Evolutionary conservation across 1,284 basidiomycete species (phyloP).

Genomic region (Bothia castanella): DNA sequence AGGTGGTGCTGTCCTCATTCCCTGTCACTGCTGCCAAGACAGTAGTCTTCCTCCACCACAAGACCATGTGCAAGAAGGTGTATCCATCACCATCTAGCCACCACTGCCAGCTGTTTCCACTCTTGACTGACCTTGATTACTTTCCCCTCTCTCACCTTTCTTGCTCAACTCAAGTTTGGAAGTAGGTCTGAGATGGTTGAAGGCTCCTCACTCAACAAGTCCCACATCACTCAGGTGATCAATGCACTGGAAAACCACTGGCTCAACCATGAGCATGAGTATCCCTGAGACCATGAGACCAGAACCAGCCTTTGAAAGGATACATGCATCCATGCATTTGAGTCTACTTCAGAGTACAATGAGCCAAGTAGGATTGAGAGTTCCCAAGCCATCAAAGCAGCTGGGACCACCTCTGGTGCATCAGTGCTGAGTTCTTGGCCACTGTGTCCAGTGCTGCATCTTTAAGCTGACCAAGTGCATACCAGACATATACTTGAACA

Average conservation of each 20-base stretch:
- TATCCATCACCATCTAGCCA: neutral
- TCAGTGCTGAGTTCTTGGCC: no score
- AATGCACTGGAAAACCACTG: conserved; percentile 14
- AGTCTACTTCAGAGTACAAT: conserved; percentile 8
- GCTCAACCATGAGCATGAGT: conserved; percentile 10
- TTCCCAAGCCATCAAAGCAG: conserved; percentile 19
- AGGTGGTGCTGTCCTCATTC: no score
- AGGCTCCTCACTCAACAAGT: conserved; percentile 13
- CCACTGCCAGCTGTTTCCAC: neutral
- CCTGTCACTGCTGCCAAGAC: conserved; percentile 19
- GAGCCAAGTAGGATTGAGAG: conserved; percentile 9
- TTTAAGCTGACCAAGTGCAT: no score
- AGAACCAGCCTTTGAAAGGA: conserved; percentile 6
- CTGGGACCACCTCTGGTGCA: conserved; percentile 22
- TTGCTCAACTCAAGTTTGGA: neutral
- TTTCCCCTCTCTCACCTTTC: no score
- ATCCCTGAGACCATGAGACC: conserved; percentile 6
- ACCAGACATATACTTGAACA: conserved; percentile 19
- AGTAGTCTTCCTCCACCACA: conserved; percentile 20
- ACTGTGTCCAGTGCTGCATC: no score
- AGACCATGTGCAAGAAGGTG: conserved; percentile 20
- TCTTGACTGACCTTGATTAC: no score
- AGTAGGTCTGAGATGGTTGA: conserved; percentile 14
- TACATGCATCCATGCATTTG: conserved; percentile 12
- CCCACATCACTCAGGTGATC: conserved; percentile 13